A percentile compares a stretch with the other conserved stretches of the same genome.
Conservation (phyloP, 768 basidiomycete genomes). For the Boletus sp. region DNA sequence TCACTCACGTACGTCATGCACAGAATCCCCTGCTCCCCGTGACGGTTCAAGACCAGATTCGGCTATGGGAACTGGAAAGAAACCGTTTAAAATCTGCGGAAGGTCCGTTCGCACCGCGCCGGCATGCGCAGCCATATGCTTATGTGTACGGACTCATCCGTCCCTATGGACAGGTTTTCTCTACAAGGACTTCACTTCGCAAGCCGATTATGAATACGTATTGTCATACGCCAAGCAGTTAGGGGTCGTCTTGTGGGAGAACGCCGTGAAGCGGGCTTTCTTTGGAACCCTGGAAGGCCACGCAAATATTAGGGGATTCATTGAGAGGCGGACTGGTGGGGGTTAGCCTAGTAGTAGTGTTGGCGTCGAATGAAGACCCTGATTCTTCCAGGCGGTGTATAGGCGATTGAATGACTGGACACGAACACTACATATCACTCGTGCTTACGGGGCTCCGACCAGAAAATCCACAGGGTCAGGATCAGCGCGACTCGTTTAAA, state of each 20-base stretch:
- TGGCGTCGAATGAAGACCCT: slow-evolving; percentile 1
- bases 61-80: slow-evolving; percentile 95
- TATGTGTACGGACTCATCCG: background rate
- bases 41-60: slow-evolving; percentile 96
- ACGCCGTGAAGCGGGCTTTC: slow-evolving; percentile 66
- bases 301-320: slow-evolving; percentile 73
- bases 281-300: slow-evolving; percentile 80
- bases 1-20: slow-evolving; percentile 16
- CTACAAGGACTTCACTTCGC: slow-evolving; percentile 83
- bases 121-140: slow-evolving; percentile 11
- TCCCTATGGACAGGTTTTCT: slow-evolving; percentile 62
- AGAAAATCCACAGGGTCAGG: slow-evolving; percentile 7
- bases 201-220: slow-evolving; percentile 85
- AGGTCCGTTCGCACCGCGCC: slow-evolving; percentile 46
- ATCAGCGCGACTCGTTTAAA: slow-evolving; percentile 10
- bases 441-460: background rate
- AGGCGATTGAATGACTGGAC: slow-evolving; percentile 4
- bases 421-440: background rate
- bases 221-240: slow-evolving; percentile 81
- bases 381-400: background rate
- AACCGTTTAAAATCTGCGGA: slow-evolving; percentile 86
- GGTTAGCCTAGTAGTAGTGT: slow-evolving; percentile 15
- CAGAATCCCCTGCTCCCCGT: slow-evolving; percentile 93
- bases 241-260: slow-evolving; percentile 84
- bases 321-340: slow-evolving; percentile 61